These are phyloP conservation scores for Chytriomyces hyalinus DNA, from an alignment of 192 early-diverging fungal genomes.

Conservation along the genomic window DNA sequence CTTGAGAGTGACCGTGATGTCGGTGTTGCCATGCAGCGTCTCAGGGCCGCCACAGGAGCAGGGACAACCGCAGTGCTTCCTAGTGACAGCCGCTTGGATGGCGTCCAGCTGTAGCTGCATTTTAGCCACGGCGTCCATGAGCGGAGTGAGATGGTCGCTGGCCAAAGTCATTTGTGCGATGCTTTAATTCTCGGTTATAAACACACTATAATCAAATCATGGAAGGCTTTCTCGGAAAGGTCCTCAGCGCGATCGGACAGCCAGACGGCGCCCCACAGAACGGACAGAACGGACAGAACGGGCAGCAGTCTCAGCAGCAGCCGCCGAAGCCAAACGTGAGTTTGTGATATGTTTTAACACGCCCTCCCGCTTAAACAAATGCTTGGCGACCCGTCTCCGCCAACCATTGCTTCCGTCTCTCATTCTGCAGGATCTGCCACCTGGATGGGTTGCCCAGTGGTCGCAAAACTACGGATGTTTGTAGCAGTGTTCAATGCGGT, in stretches of 20 bases:
- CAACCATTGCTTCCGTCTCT: background rate
- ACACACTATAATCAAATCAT: background rate
- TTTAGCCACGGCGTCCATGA: no score
- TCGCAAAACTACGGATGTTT: conserved; percentile 4
- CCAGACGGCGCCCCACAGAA: background rate
- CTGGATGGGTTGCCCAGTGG: conserved; percentile 17
- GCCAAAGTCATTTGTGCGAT: no score
- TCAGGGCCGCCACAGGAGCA: no score
- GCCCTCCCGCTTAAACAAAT: background rate
- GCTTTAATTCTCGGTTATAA: no score
- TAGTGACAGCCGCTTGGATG: no score
- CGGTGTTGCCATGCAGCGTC: no score
- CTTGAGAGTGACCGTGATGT: no score
- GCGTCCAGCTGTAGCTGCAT: no score
- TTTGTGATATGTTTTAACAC: background rate
- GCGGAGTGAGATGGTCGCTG: no score
- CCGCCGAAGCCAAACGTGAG: background rate
- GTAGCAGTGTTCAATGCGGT: no score
- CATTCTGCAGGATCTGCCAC: conserved; percentile 3
- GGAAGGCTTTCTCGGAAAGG: background rate
- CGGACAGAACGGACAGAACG: background rate
- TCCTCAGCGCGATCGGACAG: background rate
- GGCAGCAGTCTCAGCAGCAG: background rate
- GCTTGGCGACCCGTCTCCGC: background rate
- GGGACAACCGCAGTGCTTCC: no score